Evolutionary conservation across 352 stramenopile species (phyloP).

Genomic region (Thraustochytrium sp.): DNA sequence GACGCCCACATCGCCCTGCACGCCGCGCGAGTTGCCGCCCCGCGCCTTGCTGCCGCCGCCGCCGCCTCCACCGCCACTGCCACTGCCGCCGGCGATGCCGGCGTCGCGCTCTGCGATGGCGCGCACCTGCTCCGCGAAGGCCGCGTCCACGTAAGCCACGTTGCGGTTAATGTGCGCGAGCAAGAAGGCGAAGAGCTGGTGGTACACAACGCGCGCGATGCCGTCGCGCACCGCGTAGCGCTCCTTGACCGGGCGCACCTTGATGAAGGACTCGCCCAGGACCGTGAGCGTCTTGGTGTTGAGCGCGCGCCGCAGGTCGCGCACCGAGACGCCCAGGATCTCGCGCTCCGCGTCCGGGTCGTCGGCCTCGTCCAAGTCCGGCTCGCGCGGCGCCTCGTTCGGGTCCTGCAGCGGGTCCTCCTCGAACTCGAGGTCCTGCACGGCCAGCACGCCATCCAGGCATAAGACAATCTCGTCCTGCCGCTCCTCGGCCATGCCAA

Average conservation of each 20-base stretch:
- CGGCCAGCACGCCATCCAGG: neutral
- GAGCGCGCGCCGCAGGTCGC: neutral
- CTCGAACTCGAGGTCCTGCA: neutral
- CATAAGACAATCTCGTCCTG: neutral
- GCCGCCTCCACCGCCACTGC: neutral
- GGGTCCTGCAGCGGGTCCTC: neutral
- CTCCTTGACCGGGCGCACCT: neutral
- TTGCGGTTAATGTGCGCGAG: neutral
- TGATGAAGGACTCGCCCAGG: neutral
- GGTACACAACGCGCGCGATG: slow-evolving; percentile 8
- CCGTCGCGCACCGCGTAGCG: slow-evolving; percentile 17
- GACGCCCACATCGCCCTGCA: neutral
- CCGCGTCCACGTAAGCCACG: neutral
- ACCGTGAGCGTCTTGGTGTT: neutral
- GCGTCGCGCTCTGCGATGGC: neutral
- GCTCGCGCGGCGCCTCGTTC: neutral
- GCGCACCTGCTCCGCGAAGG: neutral
- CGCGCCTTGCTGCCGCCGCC: neutral
- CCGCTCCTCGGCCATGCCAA: neutral
- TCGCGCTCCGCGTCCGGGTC: neutral
- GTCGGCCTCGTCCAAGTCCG: neutral
- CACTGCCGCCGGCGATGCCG: neutral
- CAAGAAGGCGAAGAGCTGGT: neutral
- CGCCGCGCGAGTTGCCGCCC: neutral
- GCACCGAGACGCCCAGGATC: neutral